Percentiles rank a stretch among this genome's conserved stretches.
Conservation (phyloP, 1,284 basidiomycete genomes). For the Crepidotus sp. region DNA sequence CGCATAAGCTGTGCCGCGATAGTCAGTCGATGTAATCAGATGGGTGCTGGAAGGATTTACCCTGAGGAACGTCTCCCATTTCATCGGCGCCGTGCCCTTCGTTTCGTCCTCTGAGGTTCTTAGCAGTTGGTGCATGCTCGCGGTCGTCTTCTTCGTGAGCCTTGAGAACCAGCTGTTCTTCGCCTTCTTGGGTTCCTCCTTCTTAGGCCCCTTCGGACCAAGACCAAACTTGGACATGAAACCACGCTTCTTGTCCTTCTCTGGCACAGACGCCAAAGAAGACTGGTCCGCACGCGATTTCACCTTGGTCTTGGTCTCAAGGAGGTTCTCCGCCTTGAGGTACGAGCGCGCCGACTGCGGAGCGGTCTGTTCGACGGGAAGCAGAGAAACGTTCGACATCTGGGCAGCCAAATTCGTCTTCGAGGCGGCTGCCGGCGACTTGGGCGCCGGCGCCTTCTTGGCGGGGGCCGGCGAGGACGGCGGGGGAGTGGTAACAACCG, state of each 20-base stretch:
- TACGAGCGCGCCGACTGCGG: conserved; percentile 68
- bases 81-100: conserved; percentile 50
- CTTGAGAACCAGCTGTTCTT: conserved; percentile 48
- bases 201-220: conserved; percentile 27
- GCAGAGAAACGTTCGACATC: conserved; percentile 33
- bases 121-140: conserved; percentile 57
- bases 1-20: conserved; percentile 48
- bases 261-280: conserved; percentile 36
- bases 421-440: conserved; percentile 19
- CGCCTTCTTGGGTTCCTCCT: conserved; percentile 31
- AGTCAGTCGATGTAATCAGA: not conserved
- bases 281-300: conserved; percentile 50
- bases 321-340: conserved; percentile 42
- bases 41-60: conserved; percentile 23
- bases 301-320: conserved; percentile 48
- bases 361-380: conserved; percentile 30
- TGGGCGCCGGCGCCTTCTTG: conserved; percentile 18
- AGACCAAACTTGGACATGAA: conserved; percentile 44
- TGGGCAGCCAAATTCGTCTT: conserved; percentile 26
- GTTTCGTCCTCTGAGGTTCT: conserved; percentile 47
- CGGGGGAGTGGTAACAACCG: conserved; percentile 19
- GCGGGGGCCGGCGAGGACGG: conserved; percentile 16
- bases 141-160: conserved; percentile 49
- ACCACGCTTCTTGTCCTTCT: conserved; percentile 33
- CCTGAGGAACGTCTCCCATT: conserved; percentile 63